These are phyloP conservation scores for Annulohypoxylon truncatum DNA, from an alignment of 2,329 filamentous ascomycete species.

Conservation along the genomic window DNA sequence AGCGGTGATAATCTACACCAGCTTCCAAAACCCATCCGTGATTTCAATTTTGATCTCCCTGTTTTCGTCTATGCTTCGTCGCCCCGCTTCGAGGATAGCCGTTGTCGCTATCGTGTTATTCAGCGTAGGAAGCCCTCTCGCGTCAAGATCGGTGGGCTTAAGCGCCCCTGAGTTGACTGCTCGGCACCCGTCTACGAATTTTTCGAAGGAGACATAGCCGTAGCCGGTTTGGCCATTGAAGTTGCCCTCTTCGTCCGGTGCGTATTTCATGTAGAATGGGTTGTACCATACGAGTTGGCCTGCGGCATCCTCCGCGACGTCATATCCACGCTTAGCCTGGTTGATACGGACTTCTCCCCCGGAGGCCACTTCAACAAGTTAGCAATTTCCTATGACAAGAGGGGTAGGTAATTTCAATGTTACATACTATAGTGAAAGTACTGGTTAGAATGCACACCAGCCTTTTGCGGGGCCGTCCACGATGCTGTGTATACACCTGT, in stretches of 20 bases:
- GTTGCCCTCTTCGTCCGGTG: slow-evolving; percentile 93
- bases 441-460: slow-evolving; percentile 95
- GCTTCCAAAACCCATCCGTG: slow-evolving; percentile 70
- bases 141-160: slow-evolving; percentile 81
- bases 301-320: slow-evolving; percentile 84
- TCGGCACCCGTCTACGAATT: slow-evolving; percentile 90
- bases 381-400: background rate
- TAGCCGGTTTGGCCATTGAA: slow-evolving; percentile 93
- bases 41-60: slow-evolving; percentile 80
- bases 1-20: slow-evolving; percentile 10
- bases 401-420: background rate
- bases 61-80: slow-evolving; percentile 85
- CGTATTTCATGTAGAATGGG: slow-evolving; percentile 95
- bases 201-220: slow-evolving; percentile 94
- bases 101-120: slow-evolving; percentile 92
- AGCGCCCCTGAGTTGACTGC: slow-evolving; percentile 79
- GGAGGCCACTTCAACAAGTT: slow-evolving; percentile 64
- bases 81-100: slow-evolving; percentile 88
- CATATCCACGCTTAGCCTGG: slow-evolving; percentile 94
- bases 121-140: slow-evolving; percentile 83
- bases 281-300: slow-evolving; percentile 86
- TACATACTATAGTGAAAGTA: slow-evolving; percentile 84
- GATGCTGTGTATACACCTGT: slow-evolving; percentile 93
- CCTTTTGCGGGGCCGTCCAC: slow-evolving; percentile 93
- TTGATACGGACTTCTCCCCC: slow-evolving; percentile 89